phyloP scores from a whole-genome alignment of 2,329 filamentous ascomycete genomes.

The Fusarium avenaceum region DNA sequence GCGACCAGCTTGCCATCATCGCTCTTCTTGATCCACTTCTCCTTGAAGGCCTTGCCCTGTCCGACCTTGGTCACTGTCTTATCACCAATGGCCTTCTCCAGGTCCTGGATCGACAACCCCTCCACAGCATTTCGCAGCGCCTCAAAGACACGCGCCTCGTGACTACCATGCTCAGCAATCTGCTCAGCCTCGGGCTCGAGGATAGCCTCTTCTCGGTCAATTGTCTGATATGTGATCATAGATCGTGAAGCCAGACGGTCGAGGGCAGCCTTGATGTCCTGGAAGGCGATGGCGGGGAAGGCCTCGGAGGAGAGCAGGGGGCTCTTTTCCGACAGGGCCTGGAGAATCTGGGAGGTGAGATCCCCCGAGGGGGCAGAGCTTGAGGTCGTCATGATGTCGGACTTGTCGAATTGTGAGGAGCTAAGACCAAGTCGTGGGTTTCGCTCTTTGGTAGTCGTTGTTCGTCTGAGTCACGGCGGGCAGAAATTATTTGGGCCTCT shows the following conservation, averaged over 20 bases:
- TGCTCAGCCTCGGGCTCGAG: conserved; percentile 81
- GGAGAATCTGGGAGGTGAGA: conserved; percentile 74
- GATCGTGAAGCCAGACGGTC: conserved; percentile 86
- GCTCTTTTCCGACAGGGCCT: conserved; percentile 72
- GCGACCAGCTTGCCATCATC: conserved; percentile 69
- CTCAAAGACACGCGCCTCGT: conserved; percentile 86
- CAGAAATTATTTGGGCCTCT: conserved; percentile 46
- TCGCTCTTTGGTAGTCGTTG: conserved; percentile 30
- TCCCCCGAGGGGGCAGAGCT: conserved; percentile 62
- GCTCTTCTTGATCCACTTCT: conserved; percentile 77
- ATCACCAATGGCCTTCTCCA: conserved; percentile 77
- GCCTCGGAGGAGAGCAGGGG: conserved; percentile 76
- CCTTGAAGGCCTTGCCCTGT: conserved; percentile 93
- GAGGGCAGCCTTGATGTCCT: conserved; percentile 85
- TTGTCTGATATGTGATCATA: conserved; percentile 88
- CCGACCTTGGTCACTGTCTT: conserved; percentile 84
- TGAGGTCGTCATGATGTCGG: conserved; percentile 59
- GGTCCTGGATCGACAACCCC: conserved; percentile 83
- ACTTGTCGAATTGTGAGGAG: conserved; percentile 21
- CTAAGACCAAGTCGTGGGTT: conserved; percentile 27
- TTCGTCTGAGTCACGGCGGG: conserved; percentile 48
- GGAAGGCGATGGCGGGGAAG: conserved; percentile 76
- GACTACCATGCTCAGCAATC: conserved; percentile 81
- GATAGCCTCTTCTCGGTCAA: conserved; percentile 81
- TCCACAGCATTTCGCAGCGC: conserved; percentile 79